A percentile compares a stretch with the other conserved stretches of the same genome.
Conservation (phyloP, 306 rosid genomes). For the Senna siamea region DNA sequence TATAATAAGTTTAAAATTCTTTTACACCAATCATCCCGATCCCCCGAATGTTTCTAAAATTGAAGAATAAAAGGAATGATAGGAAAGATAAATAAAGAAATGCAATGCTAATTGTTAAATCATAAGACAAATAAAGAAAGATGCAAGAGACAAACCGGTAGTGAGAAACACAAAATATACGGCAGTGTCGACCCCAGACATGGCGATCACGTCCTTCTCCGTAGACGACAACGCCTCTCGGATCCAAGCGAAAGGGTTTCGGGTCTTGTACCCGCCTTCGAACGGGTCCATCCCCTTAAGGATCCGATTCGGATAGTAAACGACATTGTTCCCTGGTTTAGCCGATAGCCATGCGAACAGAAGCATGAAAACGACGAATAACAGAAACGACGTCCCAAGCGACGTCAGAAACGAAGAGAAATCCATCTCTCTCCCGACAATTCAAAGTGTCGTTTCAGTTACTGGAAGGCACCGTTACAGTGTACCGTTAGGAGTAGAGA, state of each 20-base stretch:
- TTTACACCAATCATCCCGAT: no score
- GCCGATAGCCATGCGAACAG: slow-evolving; percentile 63
- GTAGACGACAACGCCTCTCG: slow-evolving; percentile 71
- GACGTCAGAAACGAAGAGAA: slow-evolving; percentile 83
- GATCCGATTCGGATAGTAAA: slow-evolving; percentile 89
- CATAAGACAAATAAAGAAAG: neutral
- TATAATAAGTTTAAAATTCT: no score
- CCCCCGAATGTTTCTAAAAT: no score
- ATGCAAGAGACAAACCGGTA: slow-evolving; percentile 61
- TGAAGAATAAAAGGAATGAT: no score
- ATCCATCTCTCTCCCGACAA: slow-evolving; percentile 79
- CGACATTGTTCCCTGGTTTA: slow-evolving; percentile 73
- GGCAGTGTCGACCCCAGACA: slow-evolving; percentile 92
- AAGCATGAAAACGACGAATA: slow-evolving; percentile 72
- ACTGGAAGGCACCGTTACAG: no score
- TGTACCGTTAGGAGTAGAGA: no score
- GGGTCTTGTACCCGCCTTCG: slow-evolving; percentile 54
- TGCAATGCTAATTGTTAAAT: no score
- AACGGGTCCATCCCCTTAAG: slow-evolving; percentile 71
- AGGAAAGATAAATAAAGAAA: neutral
- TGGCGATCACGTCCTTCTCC: slow-evolving; percentile 65
- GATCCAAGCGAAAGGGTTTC: slow-evolving; percentile 88
- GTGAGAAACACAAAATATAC: slow-evolving; percentile 82
- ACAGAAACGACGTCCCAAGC: slow-evolving; percentile 75
- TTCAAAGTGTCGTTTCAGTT: no score